Conservation (phyloP, 352 stramenopile species). For the Peronospora destructor region DNA sequence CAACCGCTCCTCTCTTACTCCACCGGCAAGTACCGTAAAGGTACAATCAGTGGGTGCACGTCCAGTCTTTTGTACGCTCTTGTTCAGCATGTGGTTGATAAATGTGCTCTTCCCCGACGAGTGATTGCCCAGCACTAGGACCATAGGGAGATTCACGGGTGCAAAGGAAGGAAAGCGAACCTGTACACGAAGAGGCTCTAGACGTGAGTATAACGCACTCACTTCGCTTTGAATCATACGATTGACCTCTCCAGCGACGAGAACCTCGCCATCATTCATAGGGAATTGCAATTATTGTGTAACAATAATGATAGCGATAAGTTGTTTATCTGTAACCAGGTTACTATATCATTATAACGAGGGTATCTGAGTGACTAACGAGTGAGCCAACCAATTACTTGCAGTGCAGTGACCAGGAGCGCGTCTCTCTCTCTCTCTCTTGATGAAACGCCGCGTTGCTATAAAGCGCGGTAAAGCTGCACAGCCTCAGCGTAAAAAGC, state of each 20-base stretch:
- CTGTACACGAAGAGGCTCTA: constrained; percentile 59
- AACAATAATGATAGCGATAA: no score
- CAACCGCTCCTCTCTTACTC: constrained; percentile 59
- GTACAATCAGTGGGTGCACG: constrained; percentile 76
- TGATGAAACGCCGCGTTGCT: constrained; percentile 32
- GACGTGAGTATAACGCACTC: constrained; percentile 49
- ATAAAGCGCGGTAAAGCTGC: constrained; percentile 52
- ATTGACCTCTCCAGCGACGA: constrained; percentile 68
- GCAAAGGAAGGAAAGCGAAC: constrained; percentile 76
- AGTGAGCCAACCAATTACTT: constrained; percentile 24
- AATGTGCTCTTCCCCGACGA: constrained; percentile 84
- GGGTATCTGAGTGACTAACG: background rate
- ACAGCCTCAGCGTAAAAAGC: constrained; percentile 47
- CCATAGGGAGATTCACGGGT: constrained; percentile 74
- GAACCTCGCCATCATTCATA: constrained; percentile 16
- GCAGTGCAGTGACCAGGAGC: background rate
- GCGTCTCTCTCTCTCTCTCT: background rate
- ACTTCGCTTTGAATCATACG: constrained; percentile 83
- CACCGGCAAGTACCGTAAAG: constrained; percentile 76
- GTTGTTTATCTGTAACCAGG: no score
- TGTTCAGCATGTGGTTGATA: constrained; percentile 84
- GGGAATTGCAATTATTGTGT: background rate
- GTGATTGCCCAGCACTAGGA: constrained; percentile 81
- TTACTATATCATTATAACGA: background rate
- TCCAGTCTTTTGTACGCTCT: constrained; percentile 78